A percentile compares a stretch with the other conserved stretches of the same genome.
Evolutionary conservation across 73 alveolate species (phyloP).

Genomic region (Tetrahymena thermophila): DNA sequence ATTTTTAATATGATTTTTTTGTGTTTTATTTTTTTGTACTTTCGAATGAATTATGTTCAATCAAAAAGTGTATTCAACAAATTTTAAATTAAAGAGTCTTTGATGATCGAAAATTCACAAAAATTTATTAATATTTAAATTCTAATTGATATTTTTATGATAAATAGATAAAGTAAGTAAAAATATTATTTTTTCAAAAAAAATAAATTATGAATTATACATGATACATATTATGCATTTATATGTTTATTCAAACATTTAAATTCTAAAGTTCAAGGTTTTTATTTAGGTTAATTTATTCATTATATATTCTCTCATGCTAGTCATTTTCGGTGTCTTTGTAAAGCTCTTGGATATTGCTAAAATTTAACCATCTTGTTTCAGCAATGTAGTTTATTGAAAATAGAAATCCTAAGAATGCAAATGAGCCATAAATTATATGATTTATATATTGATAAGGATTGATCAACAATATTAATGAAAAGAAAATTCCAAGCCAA

Average conservation of each 20-base stretch:
- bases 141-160: no score
- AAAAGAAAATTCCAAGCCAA: not conserved
- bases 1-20: no score
- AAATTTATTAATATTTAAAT: no score
- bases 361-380: not conserved
- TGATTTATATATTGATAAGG: not conserved
- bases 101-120: no score
- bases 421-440: not conserved
- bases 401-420: not conserved
- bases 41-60: no score
- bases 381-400: not conserved
- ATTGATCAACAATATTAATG: not conserved
- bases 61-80: no score
- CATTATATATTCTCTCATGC: not conserved
- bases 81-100: no score
- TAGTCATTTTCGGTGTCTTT: not conserved
- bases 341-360: not conserved
- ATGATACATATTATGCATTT: no score
- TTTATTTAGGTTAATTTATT: no score
- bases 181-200: no score
- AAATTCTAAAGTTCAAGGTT: not conserved
- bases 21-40: no score
- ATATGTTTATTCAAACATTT: not conserved
- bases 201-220: no score
- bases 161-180: not conserved